These are phyloP conservation scores for Daldinia eschscholtzii DNA, from an alignment of 2,329 filamentous ascomycete genomes.

Conservation along the genomic window DNA sequence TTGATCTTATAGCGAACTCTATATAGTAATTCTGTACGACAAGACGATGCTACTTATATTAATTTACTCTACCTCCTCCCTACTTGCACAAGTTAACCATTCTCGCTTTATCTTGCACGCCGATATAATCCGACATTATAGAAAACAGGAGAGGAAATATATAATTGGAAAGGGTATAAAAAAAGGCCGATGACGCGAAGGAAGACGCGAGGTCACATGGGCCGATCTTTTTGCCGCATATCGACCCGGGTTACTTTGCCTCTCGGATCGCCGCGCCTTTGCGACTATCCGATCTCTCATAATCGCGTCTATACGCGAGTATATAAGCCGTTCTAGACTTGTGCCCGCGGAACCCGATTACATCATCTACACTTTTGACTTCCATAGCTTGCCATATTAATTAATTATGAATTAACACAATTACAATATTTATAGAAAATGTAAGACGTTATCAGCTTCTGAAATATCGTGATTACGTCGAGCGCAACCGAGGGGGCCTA, in stretches of 20 bases:
- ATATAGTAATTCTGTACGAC: background rate
- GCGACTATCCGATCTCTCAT: background rate
- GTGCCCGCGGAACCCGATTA: background rate
- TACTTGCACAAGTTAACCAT: background rate
- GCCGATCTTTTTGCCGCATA: background rate
- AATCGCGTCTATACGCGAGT: background rate
- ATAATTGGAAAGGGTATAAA: background rate
- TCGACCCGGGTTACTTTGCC: background rate
- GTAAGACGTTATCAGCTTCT: too few relatives aligned
- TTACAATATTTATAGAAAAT: too few relatives aligned
- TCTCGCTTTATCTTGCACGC: background rate
- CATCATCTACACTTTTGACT: background rate
- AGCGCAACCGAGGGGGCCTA: too few relatives aligned
- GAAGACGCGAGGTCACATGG: slow-evolving; percentile 7
- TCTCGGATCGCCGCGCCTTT: background rate
- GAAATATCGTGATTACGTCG: too few relatives aligned
- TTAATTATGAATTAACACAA: too few relatives aligned
- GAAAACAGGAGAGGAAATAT: background rate
- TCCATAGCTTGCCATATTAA: background rate
- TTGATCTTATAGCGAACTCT: background rate
- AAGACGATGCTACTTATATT: background rate
- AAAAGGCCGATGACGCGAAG: background rate
- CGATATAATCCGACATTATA: background rate
- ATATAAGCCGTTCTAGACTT: background rate
- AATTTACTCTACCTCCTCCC: background rate